These are phyloP conservation scores for Noccaea caerulescens DNA, from an alignment of 345 rosid genomes.

Conservation along the genomic window DNA sequence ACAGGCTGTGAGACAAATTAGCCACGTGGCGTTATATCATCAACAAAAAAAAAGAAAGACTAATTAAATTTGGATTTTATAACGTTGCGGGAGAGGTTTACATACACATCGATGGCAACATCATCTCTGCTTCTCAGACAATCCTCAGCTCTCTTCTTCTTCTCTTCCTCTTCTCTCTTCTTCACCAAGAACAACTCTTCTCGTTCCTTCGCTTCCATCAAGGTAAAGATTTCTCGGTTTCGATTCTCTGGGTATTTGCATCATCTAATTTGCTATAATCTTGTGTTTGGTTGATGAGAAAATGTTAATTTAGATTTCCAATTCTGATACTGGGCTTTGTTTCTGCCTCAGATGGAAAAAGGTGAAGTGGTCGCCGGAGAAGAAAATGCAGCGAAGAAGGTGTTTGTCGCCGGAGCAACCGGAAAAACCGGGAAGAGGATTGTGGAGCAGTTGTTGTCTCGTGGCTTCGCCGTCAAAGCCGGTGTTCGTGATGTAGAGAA, in stretches of 20 bases:
- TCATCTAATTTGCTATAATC: background rate
- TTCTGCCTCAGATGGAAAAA: conserved; percentile 59
- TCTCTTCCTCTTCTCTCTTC: conserved; percentile 18
- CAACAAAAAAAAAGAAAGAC: conserved; percentile 8
- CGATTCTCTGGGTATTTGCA: background rate
- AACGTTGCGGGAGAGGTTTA: background rate
- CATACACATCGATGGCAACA: conserved; percentile 51
- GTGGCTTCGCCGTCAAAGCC: conserved; percentile 85
- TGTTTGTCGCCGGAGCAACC: conserved; percentile 92
- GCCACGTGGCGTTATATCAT: conserved; percentile 33
- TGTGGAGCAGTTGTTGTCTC: conserved; percentile 76
- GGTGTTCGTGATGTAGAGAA: conserved; percentile 81
- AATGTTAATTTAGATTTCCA: background rate
- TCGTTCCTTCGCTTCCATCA: conserved; percentile 38
- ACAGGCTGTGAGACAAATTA: background rate
- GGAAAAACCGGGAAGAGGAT: conserved; percentile 85
- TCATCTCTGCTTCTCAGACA: conserved; percentile 44
- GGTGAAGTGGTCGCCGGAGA: conserved; percentile 43
- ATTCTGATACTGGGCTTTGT: background rate
- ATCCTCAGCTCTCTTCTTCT: conserved; percentile 35
- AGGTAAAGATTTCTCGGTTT: conserved; percentile 35
- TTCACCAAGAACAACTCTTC: conserved; percentile 41
- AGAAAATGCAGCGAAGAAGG: conserved; percentile 40
- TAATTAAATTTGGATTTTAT: background rate
- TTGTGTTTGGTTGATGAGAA: background rate